These are phyloP conservation scores for Filosporella fistucella DNA, from an alignment of 495 filamentous ascomycete genomes.

Conservation along the genomic window DNA sequence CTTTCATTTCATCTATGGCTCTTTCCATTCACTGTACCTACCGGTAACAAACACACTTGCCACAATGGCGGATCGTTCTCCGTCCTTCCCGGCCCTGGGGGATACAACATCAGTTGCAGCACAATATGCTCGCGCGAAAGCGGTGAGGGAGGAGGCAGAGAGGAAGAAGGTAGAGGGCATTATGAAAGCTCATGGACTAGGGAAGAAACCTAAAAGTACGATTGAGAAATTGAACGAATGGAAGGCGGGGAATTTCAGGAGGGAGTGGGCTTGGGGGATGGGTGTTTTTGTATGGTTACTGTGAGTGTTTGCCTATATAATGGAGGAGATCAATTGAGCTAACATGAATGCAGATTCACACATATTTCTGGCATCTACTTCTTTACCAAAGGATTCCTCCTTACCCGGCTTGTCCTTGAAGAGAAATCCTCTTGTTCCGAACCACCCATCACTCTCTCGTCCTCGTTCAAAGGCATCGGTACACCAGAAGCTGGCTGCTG, in stretches of 20 bases:
- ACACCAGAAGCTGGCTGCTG: conserved; percentile 74
- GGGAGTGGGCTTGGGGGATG: conserved; percentile 42
- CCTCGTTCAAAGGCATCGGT: conserved; percentile 26
- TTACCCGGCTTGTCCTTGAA: conserved; percentile 86
- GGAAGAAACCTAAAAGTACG: conserved; percentile 21
- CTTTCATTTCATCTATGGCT: conserved; percentile 2
- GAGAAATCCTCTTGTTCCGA: conserved; percentile 77
- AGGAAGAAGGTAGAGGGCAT: conserved; percentile 23
- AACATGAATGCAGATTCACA: conserved; percentile 39
- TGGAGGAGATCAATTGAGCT: background rate
- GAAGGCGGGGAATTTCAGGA: conserved; percentile 34
- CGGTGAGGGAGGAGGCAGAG: conserved; percentile 42
- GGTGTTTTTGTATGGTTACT: conserved; percentile 51
- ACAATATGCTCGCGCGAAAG: conserved; percentile 26
- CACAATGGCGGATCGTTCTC: conserved; percentile 12
- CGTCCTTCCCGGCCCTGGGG: conserved; percentile 23
- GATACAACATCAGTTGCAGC: conserved; percentile 26
- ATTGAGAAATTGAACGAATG: conserved; percentile 32
- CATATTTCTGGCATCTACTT: conserved; percentile 81
- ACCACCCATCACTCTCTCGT: conserved; percentile 53
- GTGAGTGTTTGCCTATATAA: conserved; percentile 16
- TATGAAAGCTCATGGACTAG: conserved; percentile 13
- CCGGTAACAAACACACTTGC: background rate
- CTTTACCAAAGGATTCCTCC: conserved; percentile 94
- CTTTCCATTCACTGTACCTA: conserved; percentile 1